Conservation (phyloP, 352 stramenopile genomes). For the Aphanomyces euteiches region DNA sequence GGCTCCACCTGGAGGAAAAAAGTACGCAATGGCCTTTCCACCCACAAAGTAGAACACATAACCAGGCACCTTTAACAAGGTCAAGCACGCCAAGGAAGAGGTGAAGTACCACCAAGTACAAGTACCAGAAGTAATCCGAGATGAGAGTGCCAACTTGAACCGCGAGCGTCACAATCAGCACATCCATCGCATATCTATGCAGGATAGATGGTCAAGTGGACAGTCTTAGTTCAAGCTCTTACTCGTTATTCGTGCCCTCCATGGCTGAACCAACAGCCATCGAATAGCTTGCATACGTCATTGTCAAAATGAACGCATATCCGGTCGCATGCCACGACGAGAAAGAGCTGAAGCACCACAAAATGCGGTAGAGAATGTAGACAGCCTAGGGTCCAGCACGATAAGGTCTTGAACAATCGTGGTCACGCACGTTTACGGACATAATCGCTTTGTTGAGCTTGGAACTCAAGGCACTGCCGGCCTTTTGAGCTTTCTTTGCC, state of each 20-base stretch:
- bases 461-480: conserved; percentile 61
- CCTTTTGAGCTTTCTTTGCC: conserved; percentile 76
- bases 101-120: conserved; percentile 61
- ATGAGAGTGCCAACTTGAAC: conserved; percentile 70
- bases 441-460: conserved; percentile 76
- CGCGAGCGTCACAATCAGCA: conserved; percentile 76
- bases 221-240: background rate
- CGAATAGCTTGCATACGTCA: conserved; percentile 75
- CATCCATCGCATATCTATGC: conserved; percentile 74
- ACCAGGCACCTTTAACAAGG: conserved; percentile 52
- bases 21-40: conserved; percentile 28
- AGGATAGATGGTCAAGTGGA: background rate
- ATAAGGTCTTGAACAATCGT: background rate
- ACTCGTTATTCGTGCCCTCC: conserved; percentile 78
- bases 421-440: conserved; percentile 59
- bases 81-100: background rate
- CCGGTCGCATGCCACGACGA: conserved; percentile 66
- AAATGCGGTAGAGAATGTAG: conserved; percentile 69
- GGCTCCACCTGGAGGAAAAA: conserved; percentile 23
- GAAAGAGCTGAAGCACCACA: conserved; percentile 66
- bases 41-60: conserved; percentile 79
- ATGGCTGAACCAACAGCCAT: conserved; percentile 75
- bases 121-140: conserved; percentile 85
- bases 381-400: conserved; percentile 37
- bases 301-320: conserved; percentile 57